Conservation (phyloP, 2,329 filamentous ascomycete genomes). For the Botrytis galanthina region DNA sequence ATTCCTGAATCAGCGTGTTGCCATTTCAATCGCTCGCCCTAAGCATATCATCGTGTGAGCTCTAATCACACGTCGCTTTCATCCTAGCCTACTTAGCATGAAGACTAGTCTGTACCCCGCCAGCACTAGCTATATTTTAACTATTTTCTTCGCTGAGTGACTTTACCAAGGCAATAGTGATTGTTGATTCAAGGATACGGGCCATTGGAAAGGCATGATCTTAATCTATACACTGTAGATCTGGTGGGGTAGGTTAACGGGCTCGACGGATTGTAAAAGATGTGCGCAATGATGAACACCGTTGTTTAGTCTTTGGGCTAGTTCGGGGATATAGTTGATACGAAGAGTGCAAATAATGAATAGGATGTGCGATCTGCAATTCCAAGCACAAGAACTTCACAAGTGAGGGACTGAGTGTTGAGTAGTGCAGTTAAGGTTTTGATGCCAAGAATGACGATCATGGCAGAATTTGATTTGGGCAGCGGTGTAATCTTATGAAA, state of each 20-base stretch:
- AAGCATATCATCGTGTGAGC: not conserved
- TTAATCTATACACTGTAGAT: not conserved
- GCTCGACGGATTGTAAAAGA: not conserved
- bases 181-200: not conserved
- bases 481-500: not conserved
- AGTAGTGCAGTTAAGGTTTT: slow-evolving; percentile 9
- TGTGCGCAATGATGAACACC: not conserved
- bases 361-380: not conserved
- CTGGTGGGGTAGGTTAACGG: not conserved
- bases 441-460: not conserved
- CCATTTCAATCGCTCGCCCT: too few species aligned
- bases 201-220: not conserved
- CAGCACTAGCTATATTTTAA: not conserved
- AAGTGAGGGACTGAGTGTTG: not conserved
- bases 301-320: not conserved
- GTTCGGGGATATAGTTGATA: not conserved
- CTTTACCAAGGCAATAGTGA: not conserved
- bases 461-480: not conserved
- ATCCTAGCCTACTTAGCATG: not conserved
- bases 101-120: not conserved
- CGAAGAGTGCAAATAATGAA: not conserved
- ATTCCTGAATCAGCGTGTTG: too few species aligned
- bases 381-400: too few species aligned
- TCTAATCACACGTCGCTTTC: not conserved
- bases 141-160: not conserved